A percentile compares a stretch with the other conserved stretches of the same genome.
phyloP scores from a whole-genome alignment of 2,329 filamentous ascomycete genomes.

The Colletotrichum tropicale region DNA sequence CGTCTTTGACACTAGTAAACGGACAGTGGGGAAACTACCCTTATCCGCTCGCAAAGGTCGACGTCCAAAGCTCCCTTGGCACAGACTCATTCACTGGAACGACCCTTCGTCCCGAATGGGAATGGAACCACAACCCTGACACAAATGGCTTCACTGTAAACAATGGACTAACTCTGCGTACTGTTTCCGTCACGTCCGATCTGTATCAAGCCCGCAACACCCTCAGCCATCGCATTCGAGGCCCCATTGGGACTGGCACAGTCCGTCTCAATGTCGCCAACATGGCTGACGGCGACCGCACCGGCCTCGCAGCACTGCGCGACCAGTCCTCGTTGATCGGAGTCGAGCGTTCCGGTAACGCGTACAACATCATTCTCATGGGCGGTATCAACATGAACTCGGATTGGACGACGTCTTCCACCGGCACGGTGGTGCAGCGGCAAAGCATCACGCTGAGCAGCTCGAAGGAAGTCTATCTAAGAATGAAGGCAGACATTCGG shows the following conservation, averaged over 20 bases:
- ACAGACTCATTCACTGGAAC: slow-evolving; percentile 28
- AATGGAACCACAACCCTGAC: slow-evolving; percentile 68
- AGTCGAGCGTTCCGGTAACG: slow-evolving; percentile 30
- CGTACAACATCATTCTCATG: neutral
- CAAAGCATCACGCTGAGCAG: neutral
- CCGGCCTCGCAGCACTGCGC: slow-evolving; percentile 55
- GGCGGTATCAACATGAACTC: slow-evolving; percentile 6
- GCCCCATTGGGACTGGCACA: slow-evolving; percentile 51
- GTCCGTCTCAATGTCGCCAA: slow-evolving; percentile 50
- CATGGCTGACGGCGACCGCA: slow-evolving; percentile 55
- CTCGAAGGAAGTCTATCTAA: neutral
- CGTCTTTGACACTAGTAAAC: slow-evolving; percentile 40
- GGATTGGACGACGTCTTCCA: slow-evolving; percentile 4
- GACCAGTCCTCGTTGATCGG: slow-evolving; percentile 58
- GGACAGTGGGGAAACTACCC: slow-evolving; percentile 50
- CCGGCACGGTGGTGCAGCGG: neutral
- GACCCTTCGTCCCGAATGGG: slow-evolving; percentile 50
- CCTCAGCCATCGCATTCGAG: slow-evolving; percentile 47
- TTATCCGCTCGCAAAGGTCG: slow-evolving; percentile 25
- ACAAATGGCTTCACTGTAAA: slow-evolving; percentile 46
- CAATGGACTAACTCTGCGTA: slow-evolving; percentile 41
- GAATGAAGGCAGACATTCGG: neutral
- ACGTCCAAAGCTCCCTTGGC: neutral
- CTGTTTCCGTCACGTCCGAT: slow-evolving; percentile 55
- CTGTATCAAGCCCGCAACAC: slow-evolving; percentile 50